Conservation (phyloP, 1,139 yeast species). For the Yamadazyma atlantica region DNA sequence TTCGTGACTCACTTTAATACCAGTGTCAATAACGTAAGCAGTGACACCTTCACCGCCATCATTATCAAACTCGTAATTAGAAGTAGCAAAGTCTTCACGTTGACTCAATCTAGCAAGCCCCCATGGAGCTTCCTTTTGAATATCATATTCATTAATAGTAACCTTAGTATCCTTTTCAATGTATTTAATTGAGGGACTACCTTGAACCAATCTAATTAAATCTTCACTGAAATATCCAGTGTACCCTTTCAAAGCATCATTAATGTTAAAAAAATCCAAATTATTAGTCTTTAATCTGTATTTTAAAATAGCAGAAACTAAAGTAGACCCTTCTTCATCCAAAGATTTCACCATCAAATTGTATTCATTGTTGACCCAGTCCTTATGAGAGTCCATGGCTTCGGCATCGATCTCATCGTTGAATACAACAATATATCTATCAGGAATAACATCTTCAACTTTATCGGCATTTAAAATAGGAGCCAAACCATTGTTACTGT, state of each 20-base stretch:
- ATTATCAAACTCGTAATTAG: slow-evolving; percentile 78
- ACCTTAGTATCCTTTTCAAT: slow-evolving; percentile 84
- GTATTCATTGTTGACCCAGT: slow-evolving; percentile 47
- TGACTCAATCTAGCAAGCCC: slow-evolving; percentile 94
- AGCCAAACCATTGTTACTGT: slow-evolving; percentile 22
- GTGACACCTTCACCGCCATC: slow-evolving; percentile 93
- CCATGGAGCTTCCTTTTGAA: slow-evolving; percentile 60
- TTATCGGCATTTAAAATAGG: slow-evolving; percentile 41
- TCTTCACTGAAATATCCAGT: slow-evolving; percentile 74
- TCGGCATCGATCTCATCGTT: slow-evolving; percentile 57
- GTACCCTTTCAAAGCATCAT: slow-evolving; percentile 58
- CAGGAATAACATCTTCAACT: slow-evolving; percentile 59
- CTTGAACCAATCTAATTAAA: slow-evolving; percentile 68
- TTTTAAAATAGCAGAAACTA: slow-evolving; percentile 14
- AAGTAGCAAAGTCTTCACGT: slow-evolving; percentile 71
- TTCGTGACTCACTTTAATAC: slow-evolving; percentile 75
- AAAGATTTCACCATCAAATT: slow-evolving; percentile 42
- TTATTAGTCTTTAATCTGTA: slow-evolving; percentile 10
- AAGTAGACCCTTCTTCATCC: slow-evolving; percentile 10
- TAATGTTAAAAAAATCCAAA: slow-evolving; percentile 52
- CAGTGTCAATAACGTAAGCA: slow-evolving; percentile 90
- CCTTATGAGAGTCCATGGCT: slow-evolving; percentile 59
- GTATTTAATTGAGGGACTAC: slow-evolving; percentile 69
- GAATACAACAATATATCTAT: slow-evolving; percentile 74
- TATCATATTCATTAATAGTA: slow-evolving; percentile 56